Base-by-base conservation (phyloP, 2,329 filamentous ascomycete genomes). In the Arthrinium puccinioides region DNA sequence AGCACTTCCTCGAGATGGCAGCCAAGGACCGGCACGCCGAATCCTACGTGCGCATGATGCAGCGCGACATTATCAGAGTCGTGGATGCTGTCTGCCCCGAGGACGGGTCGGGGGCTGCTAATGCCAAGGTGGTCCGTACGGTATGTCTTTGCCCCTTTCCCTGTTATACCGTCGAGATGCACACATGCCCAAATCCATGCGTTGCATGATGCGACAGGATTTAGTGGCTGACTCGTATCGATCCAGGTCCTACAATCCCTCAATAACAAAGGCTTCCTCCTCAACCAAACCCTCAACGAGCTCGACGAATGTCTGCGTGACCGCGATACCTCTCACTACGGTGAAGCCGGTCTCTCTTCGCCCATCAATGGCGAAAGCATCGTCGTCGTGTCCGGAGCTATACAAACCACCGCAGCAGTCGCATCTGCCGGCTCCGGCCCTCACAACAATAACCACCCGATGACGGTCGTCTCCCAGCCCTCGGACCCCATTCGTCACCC, bases 21-120 rank as follows among this genome's bases (percentile, higher is more conserved):
- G 74, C 78, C 44, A 84, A 80, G 47, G 85, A 87, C 47, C 76
- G 79, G 45, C 81, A 92, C 21, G 21, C 33, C 50, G 65, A 75
- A 37, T 82, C 87, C 44, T 98, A 95, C 55, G 80, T 96, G 20
- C 79, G 84, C 36, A 96, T 97, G 87, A 86, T 98, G 64, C 86
- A 95, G 62, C 74, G 89, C 32, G 92, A 98, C 57, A 94, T 98
- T 27, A 72, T 94, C 23, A 75, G 85, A 9, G 84, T 98, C 8
- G 87, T 98, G 13, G 89, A 97, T 56, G 85, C 87, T 1, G 94
- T 97, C 10, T 87, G 87, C 2, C 89, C 89, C 0, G 79, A 86
- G 44, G 82, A 94, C 58, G 84, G 88, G 26, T 85, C 84, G 9
- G 88, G 92, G 6, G 87, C 87, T 6, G 89, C 90, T 34, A 98